A percentile compares a stretch with the other conserved stretches of the same genome.
These are phyloP conservation scores for Capsicum baccatum DNA, from an alignment of 257 asterid genomes.

Conservation along the genomic window DNA sequence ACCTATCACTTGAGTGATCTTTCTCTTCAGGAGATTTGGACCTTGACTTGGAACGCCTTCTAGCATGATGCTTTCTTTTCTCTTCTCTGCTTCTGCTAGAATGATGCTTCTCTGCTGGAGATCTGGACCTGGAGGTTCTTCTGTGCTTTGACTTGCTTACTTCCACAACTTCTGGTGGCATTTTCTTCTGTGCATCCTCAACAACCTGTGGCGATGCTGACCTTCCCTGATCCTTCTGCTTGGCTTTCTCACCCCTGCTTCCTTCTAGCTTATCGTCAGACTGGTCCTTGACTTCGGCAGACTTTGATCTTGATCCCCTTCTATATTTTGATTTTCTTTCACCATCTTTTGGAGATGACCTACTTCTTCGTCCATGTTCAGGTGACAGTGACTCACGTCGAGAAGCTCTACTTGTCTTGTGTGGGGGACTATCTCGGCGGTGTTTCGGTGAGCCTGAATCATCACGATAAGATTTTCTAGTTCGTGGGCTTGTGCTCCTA, in stretches of 20 bases:
- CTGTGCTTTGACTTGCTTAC: constrained; percentile 62
- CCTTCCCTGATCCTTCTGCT: constrained; percentile 57
- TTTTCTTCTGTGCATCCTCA: constrained; percentile 43
- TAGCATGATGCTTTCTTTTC: constrained; percentile 54
- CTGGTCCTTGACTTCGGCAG: constrained; percentile 63
- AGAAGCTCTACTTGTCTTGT: constrained; percentile 59
- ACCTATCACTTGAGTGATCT: constrained; percentile 41
- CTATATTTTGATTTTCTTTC: constrained; percentile 62
- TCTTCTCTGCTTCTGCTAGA: constrained; percentile 59
- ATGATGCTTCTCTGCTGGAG: constrained; percentile 62
- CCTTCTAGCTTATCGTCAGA: constrained; percentile 57
- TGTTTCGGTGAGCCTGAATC: constrained; percentile 68
- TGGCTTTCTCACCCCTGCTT: constrained; percentile 56
- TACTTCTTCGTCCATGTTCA: constrained; percentile 59
- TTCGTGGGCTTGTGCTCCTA: constrained; percentile 73
- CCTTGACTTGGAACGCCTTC: constrained; percentile 60
- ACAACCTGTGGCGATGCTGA: constrained; percentile 60
- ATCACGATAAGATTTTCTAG: constrained; percentile 61
- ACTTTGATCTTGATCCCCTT: constrained; percentile 74
- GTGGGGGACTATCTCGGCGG: constrained; percentile 56
- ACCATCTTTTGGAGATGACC: constrained; percentile 66
- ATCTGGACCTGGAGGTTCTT: constrained; percentile 62
- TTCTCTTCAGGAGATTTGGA: constrained; percentile 66
- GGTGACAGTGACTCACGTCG: constrained; percentile 73
- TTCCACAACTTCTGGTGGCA: constrained; percentile 55